Evolutionary conservation across 306 rosid species (phyloP), one percentile per base, ranked within the genome.

Genomic region (Albizia julibrissin): DNA sequence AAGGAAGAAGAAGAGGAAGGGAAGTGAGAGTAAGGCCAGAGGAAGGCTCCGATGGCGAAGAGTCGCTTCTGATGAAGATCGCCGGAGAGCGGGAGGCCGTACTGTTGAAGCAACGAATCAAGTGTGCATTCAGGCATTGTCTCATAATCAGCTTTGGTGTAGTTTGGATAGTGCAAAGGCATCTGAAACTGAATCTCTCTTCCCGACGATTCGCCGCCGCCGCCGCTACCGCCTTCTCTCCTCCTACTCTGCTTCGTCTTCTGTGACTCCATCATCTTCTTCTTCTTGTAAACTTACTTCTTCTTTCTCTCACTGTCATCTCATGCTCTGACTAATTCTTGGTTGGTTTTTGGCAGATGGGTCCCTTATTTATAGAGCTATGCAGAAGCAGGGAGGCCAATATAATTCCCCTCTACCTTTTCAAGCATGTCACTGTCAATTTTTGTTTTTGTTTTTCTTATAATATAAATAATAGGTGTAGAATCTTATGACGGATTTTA

Each of bases 91-190:
- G 90, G 93, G 10, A 91, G 85, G 7, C 95, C 95, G 68, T 91
- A 91, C 85, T 91, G 81, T 70, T 65, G 79, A 40, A 91, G 93
- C 87, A 91, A 88, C 31, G 89, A 91, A 40, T 91, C 95, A 13
- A 89, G 72, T 88, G 85, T 89, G 90, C 95, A 89, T 86, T 89
- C 95, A 33, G 91, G 91, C 93, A 91, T 89, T 84, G 78, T 72
- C 84, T 91, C 91, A 56, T 91, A 89, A 74, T 91, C 95, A 33
- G 85, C 82, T 52, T 84, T 50, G 1, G 88, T 86, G 85, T 91
- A 89, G 75, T 87, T 86, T 47, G 95, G 95, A 79, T 91, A 91
- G 86, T 91, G 95, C 27, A 91, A 78, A 62, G 93, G 93, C 93
- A 91, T 91, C 84, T 50, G 58, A 14, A 49, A 49, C 84, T 89